Evolutionary conservation across 768 basidiomycete genomes (phyloP), one percentile per base, ranked within the genome.

Genomic region (Lentinula guzmanii): DNA sequence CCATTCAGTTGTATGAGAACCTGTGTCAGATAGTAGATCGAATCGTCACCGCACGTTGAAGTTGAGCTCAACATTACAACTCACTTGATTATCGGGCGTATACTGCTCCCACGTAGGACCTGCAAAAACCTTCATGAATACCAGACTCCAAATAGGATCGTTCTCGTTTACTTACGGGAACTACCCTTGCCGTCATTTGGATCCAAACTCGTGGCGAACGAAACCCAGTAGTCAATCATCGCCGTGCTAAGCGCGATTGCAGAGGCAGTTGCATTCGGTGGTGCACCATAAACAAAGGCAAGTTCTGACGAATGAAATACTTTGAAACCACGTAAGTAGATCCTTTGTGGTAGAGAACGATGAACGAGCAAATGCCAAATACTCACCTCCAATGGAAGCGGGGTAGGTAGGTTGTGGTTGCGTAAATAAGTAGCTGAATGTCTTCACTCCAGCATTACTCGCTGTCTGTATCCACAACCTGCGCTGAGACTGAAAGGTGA

Each of bases 211-310:
- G 74, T 76, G 1, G 76, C 76, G 58, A 81, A 81, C 0, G 79
- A 80, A 18, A 81, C 66, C 79, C 79, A 80, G 50, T 79, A 79
- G 34, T 80, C 76, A 16, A 72, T 71, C 78, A 79, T 79, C 15
- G 64, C 10, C 4, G 54, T 65, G 48, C 77, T 77, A 1, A 79
- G 66, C 0, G 56, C 48, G 18, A 52, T 61, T 4, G 67, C 68
- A 6, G 70, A 65, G 1, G 67, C 9, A 50, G 66, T 58, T 37
- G 61, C 5, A 54, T 59, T 66, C 5, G 35, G 50, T 11, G 66
- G 64, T 0, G 53, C 63, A 5, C 74, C 74, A 55, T 72, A 76
- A 5, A 76, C 73, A 58, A 63, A 76, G 7, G 28, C 9, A 13
- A 76, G 51, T 58, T 76, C 75, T 1, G 71, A 64, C 33, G 69